phyloP scores from a whole-genome alignment of 2,329 filamentous ascomycete species.

The Huntiella abstrusa region DNA sequence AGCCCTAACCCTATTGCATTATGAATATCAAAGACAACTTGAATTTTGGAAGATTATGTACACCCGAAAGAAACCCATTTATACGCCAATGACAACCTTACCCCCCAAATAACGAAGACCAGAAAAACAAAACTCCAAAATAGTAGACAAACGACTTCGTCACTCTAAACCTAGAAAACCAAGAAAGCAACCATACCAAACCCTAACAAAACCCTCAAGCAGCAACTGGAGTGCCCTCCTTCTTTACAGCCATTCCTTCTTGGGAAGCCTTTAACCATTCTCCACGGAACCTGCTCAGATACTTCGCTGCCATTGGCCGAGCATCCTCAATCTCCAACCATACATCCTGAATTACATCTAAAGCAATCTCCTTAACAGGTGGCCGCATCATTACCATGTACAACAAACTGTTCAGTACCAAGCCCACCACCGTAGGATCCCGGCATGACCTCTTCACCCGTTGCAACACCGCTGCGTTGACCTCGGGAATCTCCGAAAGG shows the following conservation, averaged over 20 bases:
- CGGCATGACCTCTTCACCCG: constrained; percentile 50
- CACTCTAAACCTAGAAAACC: too few relatives aligned
- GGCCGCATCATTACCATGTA: constrained; percentile 51
- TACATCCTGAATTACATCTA: constrained; percentile 47
- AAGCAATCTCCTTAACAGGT: constrained; percentile 40
- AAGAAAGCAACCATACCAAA: too few relatives aligned
- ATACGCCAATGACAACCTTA: too few relatives aligned
- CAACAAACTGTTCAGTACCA: constrained; percentile 44
- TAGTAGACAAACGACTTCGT: too few relatives aligned
- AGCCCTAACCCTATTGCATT: too few relatives aligned
- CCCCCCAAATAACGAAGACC: too few relatives aligned
- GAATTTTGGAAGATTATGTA: too few relatives aligned
- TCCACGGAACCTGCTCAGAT: constrained; percentile 41
- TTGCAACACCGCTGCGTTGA: constrained; percentile 52
- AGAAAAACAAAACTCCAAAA: too few relatives aligned
- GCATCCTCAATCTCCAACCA: constrained; percentile 48
- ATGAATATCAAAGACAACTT: too few relatives aligned
- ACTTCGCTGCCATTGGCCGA: constrained; percentile 41
- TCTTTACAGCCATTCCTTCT: constrained; percentile 4
- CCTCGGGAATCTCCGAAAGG: constrained; percentile 71
- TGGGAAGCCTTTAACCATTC: constrained; percentile 25
- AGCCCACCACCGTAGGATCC: constrained; percentile 43
- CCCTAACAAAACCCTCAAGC: too few relatives aligned
- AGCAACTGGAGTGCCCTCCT: background rate
- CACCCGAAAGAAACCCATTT: too few relatives aligned